Conservation (phyloP, 345 rosid genomes). For the Turnera subulata region DNA sequence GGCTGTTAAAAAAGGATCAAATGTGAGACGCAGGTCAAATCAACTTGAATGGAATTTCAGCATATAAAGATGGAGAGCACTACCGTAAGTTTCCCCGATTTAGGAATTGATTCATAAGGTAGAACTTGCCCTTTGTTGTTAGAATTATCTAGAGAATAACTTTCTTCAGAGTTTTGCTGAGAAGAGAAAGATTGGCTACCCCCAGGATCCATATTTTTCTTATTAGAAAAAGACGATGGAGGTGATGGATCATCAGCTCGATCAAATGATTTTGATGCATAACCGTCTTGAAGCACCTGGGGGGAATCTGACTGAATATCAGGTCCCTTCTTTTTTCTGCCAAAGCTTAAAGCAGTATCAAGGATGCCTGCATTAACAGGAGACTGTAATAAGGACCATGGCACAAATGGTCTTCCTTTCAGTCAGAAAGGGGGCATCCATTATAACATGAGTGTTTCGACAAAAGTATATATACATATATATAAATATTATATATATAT, state of each 20-base stretch:
- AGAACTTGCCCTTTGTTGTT: constrained; percentile 32
- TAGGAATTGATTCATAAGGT: constrained; percentile 25
- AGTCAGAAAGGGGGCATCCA: too few species aligned
- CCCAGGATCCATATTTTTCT: constrained; percentile 34
- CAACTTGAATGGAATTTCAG: not conserved
- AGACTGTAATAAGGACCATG: constrained; percentile 4
- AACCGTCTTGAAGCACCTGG: constrained; percentile 23
- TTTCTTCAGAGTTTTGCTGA: constrained; percentile 34
- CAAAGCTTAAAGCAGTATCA: constrained; percentile 53
- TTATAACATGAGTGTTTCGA: too few species aligned
- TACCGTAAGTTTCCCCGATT: constrained; percentile 24
- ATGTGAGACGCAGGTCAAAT: not conserved
- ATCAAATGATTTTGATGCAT: constrained; percentile 17
- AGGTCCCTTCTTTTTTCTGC: constrained; percentile 57
- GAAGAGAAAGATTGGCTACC: constrained; percentile 34
- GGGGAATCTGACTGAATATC: constrained; percentile 43
- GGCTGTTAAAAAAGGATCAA: constrained; percentile 18
- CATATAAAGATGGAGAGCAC: constrained; percentile 1
- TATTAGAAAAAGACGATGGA: constrained; percentile 26
- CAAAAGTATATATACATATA: too few species aligned
- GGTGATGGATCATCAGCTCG: constrained; percentile 28
- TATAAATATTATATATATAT: too few species aligned
- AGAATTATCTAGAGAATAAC: constrained; percentile 37
- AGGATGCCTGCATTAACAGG: constrained; percentile 36
- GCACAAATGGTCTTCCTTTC: not conserved